These are phyloP conservation scores for Euphorbia peplus DNA, from an alignment of 345 rosid genomes.

Conservation along the genomic window DNA sequence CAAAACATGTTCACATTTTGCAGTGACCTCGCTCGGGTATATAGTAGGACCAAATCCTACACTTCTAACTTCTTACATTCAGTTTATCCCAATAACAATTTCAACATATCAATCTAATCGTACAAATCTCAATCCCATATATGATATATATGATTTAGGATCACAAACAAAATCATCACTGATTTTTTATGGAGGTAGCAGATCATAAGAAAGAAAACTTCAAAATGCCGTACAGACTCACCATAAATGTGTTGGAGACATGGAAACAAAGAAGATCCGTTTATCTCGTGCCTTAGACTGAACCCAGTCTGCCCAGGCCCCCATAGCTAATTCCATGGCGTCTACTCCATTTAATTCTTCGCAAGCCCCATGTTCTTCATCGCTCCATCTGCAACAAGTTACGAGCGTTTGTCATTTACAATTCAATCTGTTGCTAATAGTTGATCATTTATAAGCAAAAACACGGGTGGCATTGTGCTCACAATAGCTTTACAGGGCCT, in stretches of 20 bases:
- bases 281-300: conserved; percentile 45
- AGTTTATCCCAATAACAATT: neutral
- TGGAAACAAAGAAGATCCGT: conserved; percentile 74
- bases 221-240: conserved; percentile 23
- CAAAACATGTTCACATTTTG: neutral
- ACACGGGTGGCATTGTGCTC: conserved; percentile 21
- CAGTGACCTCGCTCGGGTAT: neutral
- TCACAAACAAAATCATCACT: no score
- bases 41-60: neutral
- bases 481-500: conserved; percentile 84
- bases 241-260: conserved; percentile 96
- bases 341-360: conserved; percentile 71
- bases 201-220: neutral
- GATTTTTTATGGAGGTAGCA: neutral
- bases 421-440: neutral
- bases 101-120: neutral
- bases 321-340: conserved; percentile 95
- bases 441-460: neutral
- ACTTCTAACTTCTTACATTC: neutral
- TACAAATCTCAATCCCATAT: neutral
- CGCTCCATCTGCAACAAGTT: conserved; percentile 68
- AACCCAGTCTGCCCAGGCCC: conserved; percentile 89
- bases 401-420: neutral
- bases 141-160: no score
- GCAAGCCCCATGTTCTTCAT: conserved; percentile 58